phyloP scores from a whole-genome alignment of 441 rosid species.

The Gossypium aridum region DNA sequence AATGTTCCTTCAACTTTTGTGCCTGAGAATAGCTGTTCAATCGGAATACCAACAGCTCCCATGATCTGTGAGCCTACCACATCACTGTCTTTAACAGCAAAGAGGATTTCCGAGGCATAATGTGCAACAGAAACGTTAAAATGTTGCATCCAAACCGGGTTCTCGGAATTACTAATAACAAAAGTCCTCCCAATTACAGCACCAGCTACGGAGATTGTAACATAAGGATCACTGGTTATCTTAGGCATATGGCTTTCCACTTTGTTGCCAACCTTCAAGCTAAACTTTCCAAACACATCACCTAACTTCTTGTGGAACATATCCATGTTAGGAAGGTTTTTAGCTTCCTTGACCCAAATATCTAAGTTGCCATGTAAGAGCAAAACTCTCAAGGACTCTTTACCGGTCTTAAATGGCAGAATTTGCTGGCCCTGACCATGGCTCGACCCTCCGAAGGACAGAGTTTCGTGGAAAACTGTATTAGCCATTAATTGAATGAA shows the following conservation, averaged over 20 bases:
- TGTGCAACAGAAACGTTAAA: slow-evolving; percentile 58
- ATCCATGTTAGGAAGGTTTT: slow-evolving; percentile 61
- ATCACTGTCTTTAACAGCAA: slow-evolving; percentile 55
- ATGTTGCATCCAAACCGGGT: slow-evolving; percentile 66
- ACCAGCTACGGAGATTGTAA: slow-evolving; percentile 37
- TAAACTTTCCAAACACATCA: slow-evolving; percentile 33
- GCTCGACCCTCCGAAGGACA: slow-evolving; percentile 46
- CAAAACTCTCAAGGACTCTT: slow-evolving; percentile 36
- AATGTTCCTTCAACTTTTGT: slow-evolving; percentile 46
- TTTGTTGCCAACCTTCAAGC: slow-evolving; percentile 28
- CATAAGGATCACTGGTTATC: slow-evolving; percentile 70
- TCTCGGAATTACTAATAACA: slow-evolving; percentile 50
- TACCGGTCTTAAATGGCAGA: slow-evolving; percentile 38
- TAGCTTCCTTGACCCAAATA: slow-evolving; percentile 58
- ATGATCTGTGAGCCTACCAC: slow-evolving; percentile 51
- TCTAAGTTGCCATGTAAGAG: slow-evolving; percentile 56
- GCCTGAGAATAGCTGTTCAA: slow-evolving; percentile 34
- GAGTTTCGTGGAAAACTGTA: slow-evolving; percentile 25
- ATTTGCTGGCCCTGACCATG: slow-evolving; percentile 42
- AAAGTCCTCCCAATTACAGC: slow-evolving; percentile 58
- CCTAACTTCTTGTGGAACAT: slow-evolving; percentile 41
- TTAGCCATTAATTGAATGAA: slow-evolving; percentile 29
- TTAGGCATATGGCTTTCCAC: slow-evolving; percentile 36
- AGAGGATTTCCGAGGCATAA: slow-evolving; percentile 45
- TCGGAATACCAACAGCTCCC: slow-evolving; percentile 53